A percentile compares a stretch with the other conserved stretches of the same genome.
Evolutionary conservation across 2,329 filamentous ascomycete species (phyloP).

Genomic region (Colletotrichum simmondsii): DNA sequence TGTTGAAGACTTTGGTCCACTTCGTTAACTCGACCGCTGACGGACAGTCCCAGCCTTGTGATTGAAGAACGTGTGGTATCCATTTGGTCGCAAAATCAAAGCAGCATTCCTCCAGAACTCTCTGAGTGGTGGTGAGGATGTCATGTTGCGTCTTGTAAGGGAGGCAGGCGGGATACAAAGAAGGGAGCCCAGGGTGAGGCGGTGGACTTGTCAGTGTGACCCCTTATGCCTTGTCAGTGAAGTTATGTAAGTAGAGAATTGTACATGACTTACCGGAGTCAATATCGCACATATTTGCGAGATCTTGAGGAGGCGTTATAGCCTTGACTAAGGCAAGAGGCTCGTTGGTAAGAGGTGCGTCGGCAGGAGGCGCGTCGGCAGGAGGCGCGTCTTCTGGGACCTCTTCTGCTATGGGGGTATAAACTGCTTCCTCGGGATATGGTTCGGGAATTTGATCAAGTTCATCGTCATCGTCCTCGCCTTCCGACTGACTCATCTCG

Average conservation of each 20-base stretch:
- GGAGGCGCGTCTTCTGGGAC: background rate
- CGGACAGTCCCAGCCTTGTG: slow-evolving; percentile 45
- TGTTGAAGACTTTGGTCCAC: slow-evolving; percentile 43
- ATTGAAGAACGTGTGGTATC: slow-evolving; percentile 42
- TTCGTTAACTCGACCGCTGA: slow-evolving; percentile 49
- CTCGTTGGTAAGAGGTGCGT: too few relatives aligned
- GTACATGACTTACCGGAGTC: background rate
- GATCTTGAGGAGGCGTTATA: background rate
- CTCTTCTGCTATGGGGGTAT: background rate
- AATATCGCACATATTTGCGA: background rate
- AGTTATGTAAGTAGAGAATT: background rate
- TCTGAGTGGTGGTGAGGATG: slow-evolving; percentile 47
- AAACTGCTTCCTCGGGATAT: background rate
- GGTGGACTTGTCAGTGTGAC: too few relatives aligned
- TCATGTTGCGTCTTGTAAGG: slow-evolving; percentile 48
- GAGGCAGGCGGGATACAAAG: slow-evolving; percentile 45
- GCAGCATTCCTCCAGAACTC: slow-evolving; percentile 50
- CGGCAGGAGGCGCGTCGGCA: background rate
- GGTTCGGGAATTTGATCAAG: background rate
- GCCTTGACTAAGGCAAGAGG: background rate
- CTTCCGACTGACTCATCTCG: slow-evolving; percentile 33
- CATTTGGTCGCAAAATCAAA: slow-evolving; percentile 49
- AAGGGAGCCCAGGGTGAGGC: slow-evolving; percentile 32
- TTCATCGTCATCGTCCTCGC: background rate
- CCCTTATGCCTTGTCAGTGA: background rate